Base-by-base conservation (phyloP, 1,284 basidiomycete species). In the Apiotrichum sp. region DNA sequence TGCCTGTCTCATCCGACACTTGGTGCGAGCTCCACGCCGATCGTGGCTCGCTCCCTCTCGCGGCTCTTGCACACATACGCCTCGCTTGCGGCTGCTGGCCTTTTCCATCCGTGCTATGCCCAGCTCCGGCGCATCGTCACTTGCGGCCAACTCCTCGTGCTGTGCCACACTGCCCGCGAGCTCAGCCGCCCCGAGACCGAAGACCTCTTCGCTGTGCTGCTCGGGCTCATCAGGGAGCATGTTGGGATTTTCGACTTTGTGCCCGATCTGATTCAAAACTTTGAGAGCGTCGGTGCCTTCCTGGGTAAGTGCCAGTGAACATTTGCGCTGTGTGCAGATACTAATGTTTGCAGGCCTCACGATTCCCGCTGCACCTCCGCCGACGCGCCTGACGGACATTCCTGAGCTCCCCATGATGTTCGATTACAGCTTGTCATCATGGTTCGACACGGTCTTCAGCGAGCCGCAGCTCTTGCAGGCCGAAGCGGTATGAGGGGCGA, bases 91-190 rank as follows among this genome's bases (percentile, higher is more conserved):
- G 49, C 46, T 14, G 49, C 53, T 10, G 49, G 53, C 43, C 52
- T 58, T n/a, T 63, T 65, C 49, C 52, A 57, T 45, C 60, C 63
- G 7, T 65, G 61, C 41, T 66, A 57, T 51, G 61, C 66, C 3
- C 65, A 68, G 53, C 50, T 65, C 6, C 59, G 59, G 3, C 60
- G 62, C n/a, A 57, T 68, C 38, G 52, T 57, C 7, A 59, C 62
- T 6, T 65, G 62, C 50, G 63, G 62, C 9, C 66, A 66, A 16
- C 53, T 68, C 6, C 61, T 68, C 33, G 55, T 68, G 13, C 58
- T 66, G 31, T 59, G 59, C 46, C 55, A 59, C 50, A 61, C 59
- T 14, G 56, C 56, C n/a, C 57, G 58, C 29, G 61, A 62, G 43
- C 43, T 62, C 3, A 47, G 51, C 41, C 53, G 61, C 32, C 38